Conservation (phyloP, 2,329 filamentous ascomycete genomes). For the Talaromyces piceae region DNA sequence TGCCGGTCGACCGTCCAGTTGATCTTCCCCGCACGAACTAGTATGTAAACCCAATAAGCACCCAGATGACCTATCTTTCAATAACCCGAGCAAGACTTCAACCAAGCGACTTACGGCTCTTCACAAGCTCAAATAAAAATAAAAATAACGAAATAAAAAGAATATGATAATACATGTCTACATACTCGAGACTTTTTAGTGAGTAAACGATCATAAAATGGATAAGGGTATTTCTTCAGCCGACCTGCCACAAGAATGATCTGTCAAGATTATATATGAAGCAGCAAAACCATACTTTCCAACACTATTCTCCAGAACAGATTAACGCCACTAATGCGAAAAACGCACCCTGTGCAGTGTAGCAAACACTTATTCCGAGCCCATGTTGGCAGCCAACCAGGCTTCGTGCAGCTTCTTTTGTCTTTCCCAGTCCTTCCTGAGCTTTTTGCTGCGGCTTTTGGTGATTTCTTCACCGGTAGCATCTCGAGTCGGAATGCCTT, state of each 20-base stretch:
- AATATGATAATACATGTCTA: not conserved
- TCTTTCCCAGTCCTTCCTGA: conserved; percentile 81
- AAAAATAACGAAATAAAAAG: no score
- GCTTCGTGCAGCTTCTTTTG: conserved; percentile 81
- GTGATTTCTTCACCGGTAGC: conserved; percentile 71
- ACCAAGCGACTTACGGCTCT: no score
- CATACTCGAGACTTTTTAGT: not conserved
- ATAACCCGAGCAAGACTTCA: no score
- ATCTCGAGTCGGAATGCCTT: conserved; percentile 72
- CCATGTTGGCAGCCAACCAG: conserved; percentile 30
- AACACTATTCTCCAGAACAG: not conserved
- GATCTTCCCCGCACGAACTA: not conserved
- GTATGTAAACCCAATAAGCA: not conserved
- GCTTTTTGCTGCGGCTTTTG: conserved; percentile 71
- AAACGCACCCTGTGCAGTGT: not conserved
- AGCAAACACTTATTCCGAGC: not conserved
- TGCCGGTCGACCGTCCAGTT: no score
- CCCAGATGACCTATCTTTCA: no score
- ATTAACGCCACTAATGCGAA: conserved; percentile 1
- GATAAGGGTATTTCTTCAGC: not conserved
- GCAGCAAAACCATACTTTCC: not conserved
- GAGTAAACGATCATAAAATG: not conserved
- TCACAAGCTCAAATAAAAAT: no score
- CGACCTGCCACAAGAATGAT: not conserved
- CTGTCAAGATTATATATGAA: not conserved